phyloP scores from a whole-genome alignment of 75 land plant species.

The Picea sitchensis region DNA sequence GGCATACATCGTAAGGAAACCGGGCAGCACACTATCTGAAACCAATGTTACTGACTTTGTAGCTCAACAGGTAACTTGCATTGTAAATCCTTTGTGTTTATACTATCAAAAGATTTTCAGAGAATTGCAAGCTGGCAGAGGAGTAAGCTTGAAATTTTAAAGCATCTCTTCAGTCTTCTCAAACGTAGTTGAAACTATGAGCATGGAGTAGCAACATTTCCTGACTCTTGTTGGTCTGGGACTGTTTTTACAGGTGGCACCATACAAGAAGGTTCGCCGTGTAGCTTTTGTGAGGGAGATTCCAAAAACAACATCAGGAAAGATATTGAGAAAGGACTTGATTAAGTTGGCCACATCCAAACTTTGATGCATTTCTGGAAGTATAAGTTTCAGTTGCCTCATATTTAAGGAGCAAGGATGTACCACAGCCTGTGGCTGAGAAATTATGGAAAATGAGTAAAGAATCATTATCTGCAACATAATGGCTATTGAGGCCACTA shows the following conservation, averaged over 20 bases:
- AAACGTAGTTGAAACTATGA: no score
- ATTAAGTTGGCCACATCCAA: conserved; percentile 44
- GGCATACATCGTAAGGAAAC: conserved; percentile 18
- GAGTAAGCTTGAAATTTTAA: background rate
- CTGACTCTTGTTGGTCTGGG: background rate
- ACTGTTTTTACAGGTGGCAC: conserved; percentile 21
- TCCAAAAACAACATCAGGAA: conserved; percentile 20
- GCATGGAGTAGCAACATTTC: background rate
- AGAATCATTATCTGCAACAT: no score
- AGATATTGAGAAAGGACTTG: conserved; percentile 20
- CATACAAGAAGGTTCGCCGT: conserved; percentile 26
- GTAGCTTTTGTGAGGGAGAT: conserved; percentile 17
- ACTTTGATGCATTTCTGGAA: conserved; percentile 9
- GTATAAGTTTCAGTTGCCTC: background rate
- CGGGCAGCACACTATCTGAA: conserved; percentile 10
- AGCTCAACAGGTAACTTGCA: conserved; percentile 15
- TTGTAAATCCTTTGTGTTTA: background rate
- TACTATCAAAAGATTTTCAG: background rate
- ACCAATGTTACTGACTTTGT: conserved; percentile 12
- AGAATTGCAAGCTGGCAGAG: background rate
- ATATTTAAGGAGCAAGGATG: background rate
- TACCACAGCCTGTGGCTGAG: background rate
- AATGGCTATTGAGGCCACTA: no score
- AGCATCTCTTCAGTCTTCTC: no score
- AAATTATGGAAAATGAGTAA: background rate